Evolutionary conservation across 257 asterid species (phyloP).

Genomic region (Salvia rosmarinus): DNA sequence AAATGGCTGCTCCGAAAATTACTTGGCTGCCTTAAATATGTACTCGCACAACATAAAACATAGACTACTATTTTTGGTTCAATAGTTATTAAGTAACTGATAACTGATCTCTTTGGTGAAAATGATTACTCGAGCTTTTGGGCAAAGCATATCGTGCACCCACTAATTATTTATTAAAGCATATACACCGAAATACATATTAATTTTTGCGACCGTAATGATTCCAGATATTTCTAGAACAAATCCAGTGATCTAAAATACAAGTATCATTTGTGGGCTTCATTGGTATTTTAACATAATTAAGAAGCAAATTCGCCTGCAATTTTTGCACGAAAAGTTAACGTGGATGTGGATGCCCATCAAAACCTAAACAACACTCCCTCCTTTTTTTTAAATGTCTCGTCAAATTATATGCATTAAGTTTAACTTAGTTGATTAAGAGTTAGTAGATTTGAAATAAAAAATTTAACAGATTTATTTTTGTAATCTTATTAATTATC

Average conservation of each 20-base stretch:
- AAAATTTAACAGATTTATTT: no score
- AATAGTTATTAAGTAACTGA: constrained; percentile 7
- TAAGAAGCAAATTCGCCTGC: no score
- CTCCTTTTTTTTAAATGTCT: no score
- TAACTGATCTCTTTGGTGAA: neutral
- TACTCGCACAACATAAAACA: constrained; percentile 1
- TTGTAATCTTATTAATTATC: no score
- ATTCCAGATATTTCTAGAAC: neutral
- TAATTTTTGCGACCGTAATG: neutral
- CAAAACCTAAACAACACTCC: no score
- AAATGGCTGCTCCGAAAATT: neutral
- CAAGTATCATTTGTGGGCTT: neutral
- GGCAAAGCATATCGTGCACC: neutral
- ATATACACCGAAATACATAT: neutral
- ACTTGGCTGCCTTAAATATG: constrained; percentile 6
- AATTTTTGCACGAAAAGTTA: no score
- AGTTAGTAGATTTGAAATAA: no score
- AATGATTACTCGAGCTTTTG: constrained; percentile 12
- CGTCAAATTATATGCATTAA: no score
- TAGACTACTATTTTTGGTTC: constrained; percentile 12
- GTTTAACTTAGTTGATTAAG: no score
- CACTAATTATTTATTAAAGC: neutral
- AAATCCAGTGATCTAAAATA: neutral
- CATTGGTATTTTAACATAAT: neutral
- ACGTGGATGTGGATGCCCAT: no score